Base-by-base conservation (phyloP, 169 alveolate genomes). In the Babesia caballi region DNA sequence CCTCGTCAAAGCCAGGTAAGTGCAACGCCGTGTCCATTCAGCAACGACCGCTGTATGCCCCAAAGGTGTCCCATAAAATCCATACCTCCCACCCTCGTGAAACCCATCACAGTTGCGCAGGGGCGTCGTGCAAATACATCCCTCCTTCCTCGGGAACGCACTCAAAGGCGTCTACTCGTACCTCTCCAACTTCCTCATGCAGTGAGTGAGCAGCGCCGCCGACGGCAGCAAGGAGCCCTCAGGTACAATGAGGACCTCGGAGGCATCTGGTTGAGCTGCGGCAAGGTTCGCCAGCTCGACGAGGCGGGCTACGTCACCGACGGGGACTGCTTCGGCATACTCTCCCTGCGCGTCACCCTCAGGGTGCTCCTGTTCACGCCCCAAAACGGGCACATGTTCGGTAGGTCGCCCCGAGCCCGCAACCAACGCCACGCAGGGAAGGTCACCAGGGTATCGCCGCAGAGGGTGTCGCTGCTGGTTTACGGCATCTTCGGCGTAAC, bases 111-210 rank as follows among this genome's bases (percentile, higher is more conserved):
- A 25, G 14, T 19, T 21, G 12, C 38, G 44, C 66, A 70, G 82
- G 46, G 85, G 85, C 11, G 85, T 67, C 19, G 81, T 77, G 28
- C 85, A 77, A 58, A 51, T 77, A 66, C 85, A 77, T 58, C 85
- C 85, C 21, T 77, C 85, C 19, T 77, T 66, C 47, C 47, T 77
- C 32, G 85, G 85, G 21, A 67, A 77, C 42, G 74, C 71, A 32
- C 33, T 51, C 25, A 46, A 50, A 28, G 85, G 85, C 14, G 72
- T 66, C 38, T 77, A 77, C 50, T 38, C 72, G 11, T 77, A 77
- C 30, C 72, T 77, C 27, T 66, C 85, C 21, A 77, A 77, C 72
- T 67, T 77, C 60, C 66, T 77, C 40, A 77, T 77, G 85, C 85
- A 77, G 85, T 77, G 14, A 30, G 85, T 66, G 19, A 21, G 15